Evolutionary conservation across 73 alveolate species (phyloP).

Genomic region (Paramecium pentaurelia): DNA sequence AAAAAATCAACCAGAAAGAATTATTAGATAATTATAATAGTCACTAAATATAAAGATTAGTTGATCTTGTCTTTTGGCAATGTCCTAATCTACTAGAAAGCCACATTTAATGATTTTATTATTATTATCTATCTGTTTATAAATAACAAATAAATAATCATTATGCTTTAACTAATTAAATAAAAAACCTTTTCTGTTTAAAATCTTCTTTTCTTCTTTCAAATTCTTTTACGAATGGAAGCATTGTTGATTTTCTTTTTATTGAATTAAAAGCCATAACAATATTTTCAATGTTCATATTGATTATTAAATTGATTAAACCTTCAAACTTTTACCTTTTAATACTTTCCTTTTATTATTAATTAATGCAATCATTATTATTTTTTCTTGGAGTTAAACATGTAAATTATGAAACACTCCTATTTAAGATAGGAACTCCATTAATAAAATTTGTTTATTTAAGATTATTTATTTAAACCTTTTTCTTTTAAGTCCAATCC

Average conservation of each 20-base stretch:
- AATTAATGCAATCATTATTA: neutral
- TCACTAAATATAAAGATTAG: neutral
- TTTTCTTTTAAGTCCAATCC: neutral
- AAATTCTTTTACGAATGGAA: neutral
- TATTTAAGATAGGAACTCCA: neutral
- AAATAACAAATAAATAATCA: neutral
- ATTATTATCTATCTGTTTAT: neutral
- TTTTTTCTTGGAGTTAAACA: neutral
- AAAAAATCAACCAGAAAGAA: neutral
- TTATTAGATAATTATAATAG: neutral
- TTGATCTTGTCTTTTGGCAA: constrained; percentile 17
- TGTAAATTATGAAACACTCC: neutral
- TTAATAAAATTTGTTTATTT: neutral
- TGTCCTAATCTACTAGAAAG: neutral
- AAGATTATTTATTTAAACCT: neutral
- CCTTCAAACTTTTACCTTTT: neutral
- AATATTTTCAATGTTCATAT: neutral
- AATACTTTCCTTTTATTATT: neutral
- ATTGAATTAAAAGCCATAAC: neutral
- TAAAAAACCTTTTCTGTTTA: neutral
- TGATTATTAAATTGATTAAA: neutral
- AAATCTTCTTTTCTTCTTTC: neutral
- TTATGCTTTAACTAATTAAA: neutral
- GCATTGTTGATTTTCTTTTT: neutral
- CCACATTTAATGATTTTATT: neutral